These are phyloP conservation scores for Pichia nanzhaoensis DNA, from an alignment of 805 yeast genomes.

Conservation along the genomic window DNA sequence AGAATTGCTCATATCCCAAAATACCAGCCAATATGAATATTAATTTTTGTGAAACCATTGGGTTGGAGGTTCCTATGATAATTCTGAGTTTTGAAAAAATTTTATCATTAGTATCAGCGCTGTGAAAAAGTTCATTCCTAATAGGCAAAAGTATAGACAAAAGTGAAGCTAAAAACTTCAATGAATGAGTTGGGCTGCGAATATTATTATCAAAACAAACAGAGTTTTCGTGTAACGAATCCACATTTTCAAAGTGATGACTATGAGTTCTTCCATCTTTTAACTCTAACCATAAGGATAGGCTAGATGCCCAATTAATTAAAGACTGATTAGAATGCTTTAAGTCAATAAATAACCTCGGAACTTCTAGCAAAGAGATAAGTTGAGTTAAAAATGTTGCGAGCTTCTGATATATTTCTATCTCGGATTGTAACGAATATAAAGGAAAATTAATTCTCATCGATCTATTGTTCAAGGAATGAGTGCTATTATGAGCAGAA, in stretches of 20 bases:
- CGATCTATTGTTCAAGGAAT: constrained; percentile 2
- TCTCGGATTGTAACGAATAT: constrained; percentile 36
- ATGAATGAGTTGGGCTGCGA: not conserved
- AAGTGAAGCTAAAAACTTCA: constrained; percentile 39
- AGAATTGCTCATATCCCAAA: constrained; percentile 32
- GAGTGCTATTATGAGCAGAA: not conserved
- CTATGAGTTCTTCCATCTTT: constrained; percentile 35
- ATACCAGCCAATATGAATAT: constrained; percentile 47
- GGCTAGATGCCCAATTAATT: constrained; percentile 45
- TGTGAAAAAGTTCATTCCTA: constrained; percentile 27
- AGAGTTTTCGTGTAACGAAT: not conserved
- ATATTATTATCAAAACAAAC: not conserved
- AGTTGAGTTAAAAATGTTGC: constrained; percentile 33
- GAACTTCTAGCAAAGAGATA: constrained; percentile 37
- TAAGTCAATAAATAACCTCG: constrained; percentile 39
- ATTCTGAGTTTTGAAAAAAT: constrained; percentile 26
- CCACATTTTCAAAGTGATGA: not conserved
- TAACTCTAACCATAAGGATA: constrained; percentile 48
- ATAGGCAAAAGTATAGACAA: constrained; percentile 40
- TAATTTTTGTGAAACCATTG: constrained; percentile 49
- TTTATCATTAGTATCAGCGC: constrained; percentile 18
- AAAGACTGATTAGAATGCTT: constrained; percentile 35
- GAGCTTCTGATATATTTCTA: constrained; percentile 36
- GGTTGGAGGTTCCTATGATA: constrained; percentile 50
- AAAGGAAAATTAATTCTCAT: constrained; percentile 31